Evolutionary conservation across 805 yeast species (phyloP).

Genomic region (Jamesozyma spencerorum): DNA sequence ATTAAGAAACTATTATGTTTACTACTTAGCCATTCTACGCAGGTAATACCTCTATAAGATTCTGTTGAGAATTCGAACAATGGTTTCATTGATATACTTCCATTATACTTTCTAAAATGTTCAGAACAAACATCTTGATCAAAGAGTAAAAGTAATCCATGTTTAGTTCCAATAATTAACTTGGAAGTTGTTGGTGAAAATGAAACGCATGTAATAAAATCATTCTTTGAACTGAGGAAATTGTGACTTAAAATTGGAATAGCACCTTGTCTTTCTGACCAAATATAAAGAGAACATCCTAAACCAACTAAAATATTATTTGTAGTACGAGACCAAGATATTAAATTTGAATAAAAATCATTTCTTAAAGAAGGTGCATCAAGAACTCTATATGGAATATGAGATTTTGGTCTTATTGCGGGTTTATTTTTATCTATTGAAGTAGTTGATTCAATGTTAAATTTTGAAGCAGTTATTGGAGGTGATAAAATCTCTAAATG

Average conservation of each 20-base stretch:
- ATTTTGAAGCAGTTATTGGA: background rate
- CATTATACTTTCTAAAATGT: constrained; percentile 3
- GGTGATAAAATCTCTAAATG: background rate
- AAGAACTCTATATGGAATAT: constrained; percentile 41
- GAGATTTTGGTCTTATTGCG: constrained; percentile 28
- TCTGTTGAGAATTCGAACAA: constrained; percentile 17
- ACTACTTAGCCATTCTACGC: constrained; percentile 48
- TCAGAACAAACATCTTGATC: constrained; percentile 28
- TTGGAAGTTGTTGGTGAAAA: constrained; percentile 40
- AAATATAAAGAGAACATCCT: constrained; percentile 46
- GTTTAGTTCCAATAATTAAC: constrained; percentile 48
- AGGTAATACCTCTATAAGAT: constrained; percentile 39
- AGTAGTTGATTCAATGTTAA: too few relatives aligned
- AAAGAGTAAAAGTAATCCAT: constrained; percentile 44
- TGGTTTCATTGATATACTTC: constrained; percentile 8
- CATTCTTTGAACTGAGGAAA: constrained; percentile 27
- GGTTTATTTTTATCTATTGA: constrained; percentile 7
- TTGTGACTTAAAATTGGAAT: constrained; percentile 34
- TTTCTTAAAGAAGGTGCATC: constrained; percentile 66
- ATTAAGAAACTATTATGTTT: constrained; percentile 34
- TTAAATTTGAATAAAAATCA: constrained; percentile 68
- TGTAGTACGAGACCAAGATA: constrained; percentile 56
- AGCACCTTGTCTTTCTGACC: constrained; percentile 48
- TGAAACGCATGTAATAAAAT: constrained; percentile 46
- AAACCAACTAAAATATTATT: constrained; percentile 59